Conservation (phyloP, 1,284 basidiomycete species). For the Hemileia vastatrix region DNA sequence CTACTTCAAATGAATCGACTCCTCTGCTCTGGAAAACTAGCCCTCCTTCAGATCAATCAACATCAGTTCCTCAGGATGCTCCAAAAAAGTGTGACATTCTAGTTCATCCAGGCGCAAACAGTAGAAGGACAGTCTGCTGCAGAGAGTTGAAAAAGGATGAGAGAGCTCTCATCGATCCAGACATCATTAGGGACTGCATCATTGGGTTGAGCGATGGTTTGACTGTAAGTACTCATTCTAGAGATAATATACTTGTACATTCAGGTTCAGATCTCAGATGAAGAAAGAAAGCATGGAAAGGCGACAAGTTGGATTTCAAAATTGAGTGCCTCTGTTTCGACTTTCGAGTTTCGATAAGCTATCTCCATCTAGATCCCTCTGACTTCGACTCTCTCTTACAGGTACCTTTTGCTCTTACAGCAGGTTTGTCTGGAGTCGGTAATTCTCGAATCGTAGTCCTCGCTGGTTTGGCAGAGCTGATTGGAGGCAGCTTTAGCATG, state of each 20-base stretch:
- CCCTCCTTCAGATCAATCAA: no score
- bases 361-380: not conserved
- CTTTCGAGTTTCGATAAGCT: not conserved
- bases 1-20: no score
- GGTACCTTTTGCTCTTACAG: conserved; percentile 75
- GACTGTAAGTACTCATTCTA: conserved; percentile 49
- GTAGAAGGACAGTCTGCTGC: conserved; percentile 26
- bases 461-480: conserved; percentile 80
- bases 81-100: no score
- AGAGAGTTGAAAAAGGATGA: conserved; percentile 29
- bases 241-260: no score
- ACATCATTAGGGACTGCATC: conserved; percentile 50
- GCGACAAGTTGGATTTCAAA: no score
- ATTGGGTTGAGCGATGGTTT: conserved; percentile 94
- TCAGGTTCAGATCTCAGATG: no score
- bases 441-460: conserved; percentile 78
- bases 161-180: conserved; percentile 33
- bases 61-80: no score
- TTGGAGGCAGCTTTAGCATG: conserved; percentile 89
- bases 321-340: not conserved
- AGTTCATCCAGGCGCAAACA: not conserved
- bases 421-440: conserved; percentile 80
- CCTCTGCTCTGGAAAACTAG: no score
- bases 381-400: not conserved
- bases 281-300: no score